Conservation (phyloP, 2,329 filamentous ascomycete species). For the Penicillium sp. region DNA sequence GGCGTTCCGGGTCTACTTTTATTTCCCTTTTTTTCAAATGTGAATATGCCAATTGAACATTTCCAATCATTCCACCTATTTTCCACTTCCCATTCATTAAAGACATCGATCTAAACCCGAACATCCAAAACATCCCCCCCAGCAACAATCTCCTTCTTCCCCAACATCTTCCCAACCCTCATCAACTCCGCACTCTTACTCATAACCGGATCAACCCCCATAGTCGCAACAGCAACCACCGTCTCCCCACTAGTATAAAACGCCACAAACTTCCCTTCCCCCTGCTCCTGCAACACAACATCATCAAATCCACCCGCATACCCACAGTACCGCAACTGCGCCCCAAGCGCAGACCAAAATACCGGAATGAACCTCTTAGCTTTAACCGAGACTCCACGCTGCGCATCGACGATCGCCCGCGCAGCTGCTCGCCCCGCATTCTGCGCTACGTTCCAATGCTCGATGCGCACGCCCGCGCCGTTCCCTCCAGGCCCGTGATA, state of each 20-base stretch:
- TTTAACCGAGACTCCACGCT: conserved; percentile 42
- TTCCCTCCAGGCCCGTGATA: conserved; percentile 87
- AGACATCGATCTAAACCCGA: not conserved
- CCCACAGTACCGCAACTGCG: conserved; percentile 90
- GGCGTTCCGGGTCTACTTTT: conserved; percentile 15
- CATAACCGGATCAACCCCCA: conserved; percentile 89
- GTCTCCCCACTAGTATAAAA: conserved; percentile 87
- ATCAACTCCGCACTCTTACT: conserved; percentile 81
- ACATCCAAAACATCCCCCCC: conserved; percentile 45
- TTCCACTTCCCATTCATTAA: no score
- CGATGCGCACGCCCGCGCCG: conserved; percentile 73
- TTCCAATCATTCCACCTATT: not conserved
- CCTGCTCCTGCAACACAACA: conserved; percentile 73
- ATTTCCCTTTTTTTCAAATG: conserved; percentile 14
- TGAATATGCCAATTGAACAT: conserved; percentile 15
- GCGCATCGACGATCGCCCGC: conserved; percentile 69
- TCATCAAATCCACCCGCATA: conserved; percentile 84
- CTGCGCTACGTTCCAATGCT: conserved; percentile 98
- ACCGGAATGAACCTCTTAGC: conserved; percentile 82
- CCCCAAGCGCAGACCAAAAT: conserved; percentile 93
- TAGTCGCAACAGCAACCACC: conserved; percentile 85
- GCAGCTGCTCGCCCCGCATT: conserved; percentile 84
- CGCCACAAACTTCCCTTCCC: conserved; percentile 79
- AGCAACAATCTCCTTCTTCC: conserved; percentile 72
- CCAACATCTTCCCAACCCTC: conserved; percentile 77